A percentile compares a stretch with the other conserved stretches of the same genome.
These are phyloP conservation scores for Pleoardoris graminearum DNA, from an alignment of 2,329 filamentous ascomycete species.

Conservation along the genomic window DNA sequence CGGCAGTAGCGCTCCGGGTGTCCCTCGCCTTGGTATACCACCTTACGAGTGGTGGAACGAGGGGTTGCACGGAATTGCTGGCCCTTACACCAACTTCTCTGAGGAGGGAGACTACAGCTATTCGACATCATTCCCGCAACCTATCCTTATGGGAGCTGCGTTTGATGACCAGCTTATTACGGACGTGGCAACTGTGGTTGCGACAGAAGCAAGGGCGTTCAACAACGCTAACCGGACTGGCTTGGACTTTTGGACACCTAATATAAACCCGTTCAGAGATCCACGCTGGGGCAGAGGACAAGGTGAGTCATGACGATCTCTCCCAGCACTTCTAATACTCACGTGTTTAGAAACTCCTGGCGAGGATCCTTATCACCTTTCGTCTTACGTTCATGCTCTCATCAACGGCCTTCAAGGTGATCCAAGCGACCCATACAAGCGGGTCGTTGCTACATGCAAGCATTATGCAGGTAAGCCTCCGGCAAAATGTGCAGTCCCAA, in stretches of 20 bases:
- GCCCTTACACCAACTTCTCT: conserved; percentile 60
- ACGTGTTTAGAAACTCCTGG: conserved; percentile 57
- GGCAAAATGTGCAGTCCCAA: not conserved
- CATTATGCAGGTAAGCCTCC: conserved; percentile 41
- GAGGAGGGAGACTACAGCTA: conserved; percentile 59
- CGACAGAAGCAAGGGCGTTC: conserved; percentile 67
- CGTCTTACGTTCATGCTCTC: conserved; percentile 57
- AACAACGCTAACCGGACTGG: conserved; percentile 62
- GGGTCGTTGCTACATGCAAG: conserved; percentile 37
- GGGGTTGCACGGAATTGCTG: conserved; percentile 63
- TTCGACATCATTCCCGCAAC: conserved; percentile 68
- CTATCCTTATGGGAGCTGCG: conserved; percentile 64
- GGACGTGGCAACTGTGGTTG: conserved; percentile 59
- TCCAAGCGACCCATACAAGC: conserved; percentile 28
- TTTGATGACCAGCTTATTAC: conserved; percentile 67
- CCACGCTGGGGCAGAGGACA: conserved; percentile 1
- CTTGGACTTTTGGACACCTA: conserved; percentile 64
- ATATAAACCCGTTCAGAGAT: conserved; percentile 49
- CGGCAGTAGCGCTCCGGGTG: conserved; percentile 48
- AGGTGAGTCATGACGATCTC: too few relatives aligned
- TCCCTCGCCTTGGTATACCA: conserved; percentile 56
- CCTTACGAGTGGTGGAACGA: conserved; percentile 61
- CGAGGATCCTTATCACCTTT: conserved; percentile 59
- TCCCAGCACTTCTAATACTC: not conserved
- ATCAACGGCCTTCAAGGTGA: conserved; percentile 60